Conservation (phyloP, 495 filamentous ascomycete genomes). For the Bryoglossum gracile region DNA sequence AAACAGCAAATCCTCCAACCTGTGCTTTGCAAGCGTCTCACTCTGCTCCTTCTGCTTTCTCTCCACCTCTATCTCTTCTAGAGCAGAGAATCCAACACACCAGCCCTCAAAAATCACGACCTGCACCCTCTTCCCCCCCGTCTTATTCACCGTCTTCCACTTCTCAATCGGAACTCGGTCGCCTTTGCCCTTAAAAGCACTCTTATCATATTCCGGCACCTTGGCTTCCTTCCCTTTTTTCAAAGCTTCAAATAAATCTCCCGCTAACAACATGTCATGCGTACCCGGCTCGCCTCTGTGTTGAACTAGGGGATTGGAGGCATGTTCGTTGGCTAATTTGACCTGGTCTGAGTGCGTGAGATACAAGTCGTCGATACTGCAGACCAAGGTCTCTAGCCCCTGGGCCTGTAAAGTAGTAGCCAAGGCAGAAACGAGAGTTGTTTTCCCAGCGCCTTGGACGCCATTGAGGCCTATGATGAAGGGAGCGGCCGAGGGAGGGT, state of each 20-base stretch:
- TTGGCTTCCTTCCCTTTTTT: conserved; percentile 41
- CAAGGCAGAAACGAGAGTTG: conserved; percentile 71
- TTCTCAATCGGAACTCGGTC: conserved; percentile 56
- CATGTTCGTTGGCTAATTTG: conserved; percentile 55
- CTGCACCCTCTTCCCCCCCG: conserved; percentile 43
- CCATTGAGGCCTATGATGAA: conserved; percentile 58
- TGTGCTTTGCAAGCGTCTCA: conserved; percentile 35
- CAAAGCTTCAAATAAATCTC: conserved; percentile 55
- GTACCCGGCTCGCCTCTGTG: conserved; percentile 81
- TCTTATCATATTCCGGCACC: conserved; percentile 83
- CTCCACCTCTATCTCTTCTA: conserved; percentile 23
- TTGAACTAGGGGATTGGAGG: conserved; percentile 68
- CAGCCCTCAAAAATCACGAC: conserved; percentile 87
- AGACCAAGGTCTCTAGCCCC: conserved; percentile 62
- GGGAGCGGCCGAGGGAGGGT: conserved; percentile 34
- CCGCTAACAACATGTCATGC: conserved; percentile 67
- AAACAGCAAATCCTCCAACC: conserved; percentile 56
- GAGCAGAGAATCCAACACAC: conserved; percentile 77
- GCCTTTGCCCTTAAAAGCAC: conserved; percentile 66
- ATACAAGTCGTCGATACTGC: conserved; percentile 92
- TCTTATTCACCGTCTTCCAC: conserved; percentile 59
- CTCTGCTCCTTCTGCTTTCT: conserved; percentile 41
- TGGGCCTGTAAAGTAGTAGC: conserved; percentile 56
- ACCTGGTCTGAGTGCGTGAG: conserved; percentile 65
- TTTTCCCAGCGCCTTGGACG: conserved; percentile 86